Evolutionary conservation across 1,284 basidiomycete species (phyloP).

Genomic region (Sparassis latifolia): DNA sequence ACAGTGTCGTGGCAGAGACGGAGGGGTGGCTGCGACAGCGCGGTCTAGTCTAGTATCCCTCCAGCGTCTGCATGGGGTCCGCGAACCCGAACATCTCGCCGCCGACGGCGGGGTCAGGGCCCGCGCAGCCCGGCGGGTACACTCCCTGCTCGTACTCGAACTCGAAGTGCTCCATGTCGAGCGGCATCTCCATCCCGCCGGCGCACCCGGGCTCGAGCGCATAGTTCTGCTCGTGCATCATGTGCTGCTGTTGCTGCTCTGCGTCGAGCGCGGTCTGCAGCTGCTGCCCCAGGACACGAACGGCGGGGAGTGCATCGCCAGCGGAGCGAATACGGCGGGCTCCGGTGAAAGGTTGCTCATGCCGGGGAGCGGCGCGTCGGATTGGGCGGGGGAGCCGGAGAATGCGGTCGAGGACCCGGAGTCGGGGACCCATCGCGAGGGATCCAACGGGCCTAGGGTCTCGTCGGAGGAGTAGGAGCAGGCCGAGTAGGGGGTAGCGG

Average conservation of each 20-base stretch:
- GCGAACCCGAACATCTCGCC: no score
- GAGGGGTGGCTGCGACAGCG: no score
- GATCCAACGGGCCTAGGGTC: conserved; percentile 1
- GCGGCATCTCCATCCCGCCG: no score
- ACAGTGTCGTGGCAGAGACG: no score
- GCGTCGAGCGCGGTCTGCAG: background rate
- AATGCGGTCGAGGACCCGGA: conserved; percentile 37
- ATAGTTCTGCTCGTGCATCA: background rate
- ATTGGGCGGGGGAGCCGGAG: conserved; percentile 39
- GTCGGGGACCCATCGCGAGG: conserved; percentile 13
- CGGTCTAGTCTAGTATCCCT: no score
- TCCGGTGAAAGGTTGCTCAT: background rate
- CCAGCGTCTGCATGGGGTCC: no score
- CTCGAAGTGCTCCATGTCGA: no score
- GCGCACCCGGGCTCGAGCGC: background rate
- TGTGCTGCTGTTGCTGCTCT: background rate
- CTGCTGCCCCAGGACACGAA: background rate
- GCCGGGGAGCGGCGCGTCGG: conserved; percentile 28
- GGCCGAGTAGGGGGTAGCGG: conserved; percentile 9
- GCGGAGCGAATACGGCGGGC: background rate
- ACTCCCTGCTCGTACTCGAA: no score
- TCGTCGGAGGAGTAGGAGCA: conserved; percentile 5
- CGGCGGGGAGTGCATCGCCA: background rate
- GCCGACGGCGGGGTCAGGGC: no score
- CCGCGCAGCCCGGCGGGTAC: no score